Evolutionary conservation across 352 stramenopile species (phyloP).

Genomic region (Pythium angustatum): DNA sequence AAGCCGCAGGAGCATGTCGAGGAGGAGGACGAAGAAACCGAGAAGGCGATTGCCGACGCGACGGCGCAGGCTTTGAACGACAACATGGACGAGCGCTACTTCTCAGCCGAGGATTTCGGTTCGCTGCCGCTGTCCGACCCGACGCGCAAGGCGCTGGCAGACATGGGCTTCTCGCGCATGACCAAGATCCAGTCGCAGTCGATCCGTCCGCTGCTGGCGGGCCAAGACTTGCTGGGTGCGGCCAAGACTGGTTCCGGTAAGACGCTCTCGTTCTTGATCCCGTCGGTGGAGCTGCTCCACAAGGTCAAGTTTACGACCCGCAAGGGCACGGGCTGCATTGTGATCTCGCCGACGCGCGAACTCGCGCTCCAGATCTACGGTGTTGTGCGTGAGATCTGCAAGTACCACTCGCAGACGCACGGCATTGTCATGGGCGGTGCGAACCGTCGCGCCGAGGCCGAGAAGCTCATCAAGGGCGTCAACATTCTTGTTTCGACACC

Average conservation of each 20-base stretch:
- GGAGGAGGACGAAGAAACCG: conserved; percentile 60
- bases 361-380: conserved; percentile 99
- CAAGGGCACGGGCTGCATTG: conserved; percentile 97
- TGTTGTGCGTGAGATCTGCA: conserved; percentile 95
- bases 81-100: conserved; percentile 78
- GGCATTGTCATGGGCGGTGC: conserved; percentile 98
- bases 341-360: conserved; percentile 98
- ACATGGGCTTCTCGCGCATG: conserved; percentile 95
- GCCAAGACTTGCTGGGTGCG: conserved; percentile 96
- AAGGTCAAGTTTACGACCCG: conserved; percentile 96
- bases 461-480: conserved; percentile 94
- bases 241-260: conserved; percentile 98
- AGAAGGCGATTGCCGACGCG: conserved; percentile 55
- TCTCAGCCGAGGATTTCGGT: conserved; percentile 86
- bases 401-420: conserved; percentile 95
- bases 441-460: conserved; percentile 96
- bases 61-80: conserved; percentile 39
- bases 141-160: conserved; percentile 86
- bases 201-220: conserved; percentile 94
- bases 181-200: conserved; percentile 97
- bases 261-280: conserved; percentile 98
- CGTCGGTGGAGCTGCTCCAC: conserved; percentile 96
- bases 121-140: conserved; percentile 92
- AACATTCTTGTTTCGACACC: conserved; percentile 98
- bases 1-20: conserved; percentile 28